These are phyloP conservation scores for Monilinia fructigena DNA, from an alignment of 2,329 filamentous ascomycete species.

Conservation along the genomic window DNA sequence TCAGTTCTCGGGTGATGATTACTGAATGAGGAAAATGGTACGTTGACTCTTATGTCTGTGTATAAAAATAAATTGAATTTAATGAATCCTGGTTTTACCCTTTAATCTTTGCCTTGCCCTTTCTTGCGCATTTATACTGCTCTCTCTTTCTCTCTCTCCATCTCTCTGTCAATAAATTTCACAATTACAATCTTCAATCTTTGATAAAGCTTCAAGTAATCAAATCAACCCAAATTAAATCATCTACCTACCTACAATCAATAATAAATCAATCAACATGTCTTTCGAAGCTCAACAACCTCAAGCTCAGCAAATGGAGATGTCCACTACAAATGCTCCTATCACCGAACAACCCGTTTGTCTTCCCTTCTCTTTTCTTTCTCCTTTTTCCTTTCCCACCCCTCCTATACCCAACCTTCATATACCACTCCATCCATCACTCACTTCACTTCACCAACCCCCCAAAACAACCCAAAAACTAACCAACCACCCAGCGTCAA, in stretches of 20 bases:
- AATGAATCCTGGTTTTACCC: neutral
- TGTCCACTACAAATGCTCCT: slow-evolving; percentile 13
- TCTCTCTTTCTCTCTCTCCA: neutral
- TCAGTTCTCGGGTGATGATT: neutral
- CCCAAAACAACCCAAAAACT: no score
- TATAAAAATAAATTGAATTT: no score
- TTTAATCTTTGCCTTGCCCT: no score
- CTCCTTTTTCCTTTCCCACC: neutral
- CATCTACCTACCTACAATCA: neutral
- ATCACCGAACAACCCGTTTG: slow-evolving; percentile 24
- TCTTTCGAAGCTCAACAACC: slow-evolving; percentile 23
- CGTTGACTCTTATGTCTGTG: neutral
- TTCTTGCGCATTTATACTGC: neutral
- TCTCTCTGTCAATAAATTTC: neutral
- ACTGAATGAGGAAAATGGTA: neutral
- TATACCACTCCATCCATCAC: neutral
- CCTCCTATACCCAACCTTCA: neutral
- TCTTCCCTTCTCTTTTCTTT: neutral
- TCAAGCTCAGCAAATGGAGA: slow-evolving; percentile 23
- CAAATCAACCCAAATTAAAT: neutral
- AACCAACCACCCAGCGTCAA: slow-evolving; percentile 15
- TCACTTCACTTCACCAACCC: neutral
- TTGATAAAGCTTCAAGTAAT: neutral
- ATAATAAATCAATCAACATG: slow-evolving; percentile 15
- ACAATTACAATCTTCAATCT: neutral